Base-by-base conservation (phyloP, 768 basidiomycete genomes). In the Tephrocybe sp. region DNA sequence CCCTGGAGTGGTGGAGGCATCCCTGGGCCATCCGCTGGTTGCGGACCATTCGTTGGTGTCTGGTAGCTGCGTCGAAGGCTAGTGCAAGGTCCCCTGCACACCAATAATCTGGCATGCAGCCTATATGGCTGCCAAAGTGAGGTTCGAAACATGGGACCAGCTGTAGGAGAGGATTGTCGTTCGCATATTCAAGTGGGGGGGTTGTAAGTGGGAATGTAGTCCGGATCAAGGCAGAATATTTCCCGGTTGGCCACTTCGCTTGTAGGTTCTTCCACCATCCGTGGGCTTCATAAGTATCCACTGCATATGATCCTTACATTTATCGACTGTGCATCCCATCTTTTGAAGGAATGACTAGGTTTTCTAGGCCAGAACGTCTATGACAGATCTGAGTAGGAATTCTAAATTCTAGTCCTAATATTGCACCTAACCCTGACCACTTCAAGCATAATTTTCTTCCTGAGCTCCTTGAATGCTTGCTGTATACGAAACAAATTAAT, bases 1-100 rank as follows among this genome's bases (percentile, higher is more conserved):
- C 90, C 92, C 53, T 78, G 74, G 52, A 97, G 69, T 2, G 94
- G 94, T 0, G 89, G 89, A 1, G 82, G 74, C 21, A 91, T 90
- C 42, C 83, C 87, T 45, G 66, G 64, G 40, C 37, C 18, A 23
- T 36, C 27, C 3, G 38, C 33, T 10, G 47, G 39, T 6, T 41
- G 47, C 18, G 38, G 16, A 31, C 41, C 31, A 9, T 56, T 49
- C 25, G 22, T n/a, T 24, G 18, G 31, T 13, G 42, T 42, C 36
- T 45, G 47, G 50, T 52, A 39, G 12, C 30, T 12, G 18, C 50
- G 40, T 41, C 31, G 33, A 21, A 22, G 22, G 31, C 1, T 29
- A 9, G 36, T 4, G 15, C 9, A 18, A 21, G 10, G 36, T 19
- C 15, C 18, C 2, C 18, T 13, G 18, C 10, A 37, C 2, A 12